Conservation (phyloP, 1,139 yeast species). For the Yamadazyma trypodendri region DNA sequence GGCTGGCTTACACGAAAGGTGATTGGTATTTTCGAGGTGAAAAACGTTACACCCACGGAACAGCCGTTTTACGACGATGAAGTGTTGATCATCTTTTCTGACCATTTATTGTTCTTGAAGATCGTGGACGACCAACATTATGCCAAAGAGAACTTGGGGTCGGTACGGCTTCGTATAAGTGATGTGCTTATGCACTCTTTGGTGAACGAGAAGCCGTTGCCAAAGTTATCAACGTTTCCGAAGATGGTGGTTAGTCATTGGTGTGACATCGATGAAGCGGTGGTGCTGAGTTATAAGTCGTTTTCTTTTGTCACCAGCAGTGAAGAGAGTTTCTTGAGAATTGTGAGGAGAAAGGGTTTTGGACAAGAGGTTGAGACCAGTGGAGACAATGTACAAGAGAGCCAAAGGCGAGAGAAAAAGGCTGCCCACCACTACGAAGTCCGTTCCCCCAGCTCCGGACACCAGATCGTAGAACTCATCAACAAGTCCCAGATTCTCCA, state of each 20-base stretch:
- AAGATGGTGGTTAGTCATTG: slow-evolving; percentile 66
- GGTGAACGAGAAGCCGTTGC: slow-evolving; percentile 79
- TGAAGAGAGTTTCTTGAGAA: slow-evolving; percentile 25
- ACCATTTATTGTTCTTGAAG: slow-evolving; percentile 64
- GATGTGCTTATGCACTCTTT: slow-evolving; percentile 88
- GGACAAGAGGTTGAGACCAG: too few relatives aligned
- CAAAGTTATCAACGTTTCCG: slow-evolving; percentile 54
- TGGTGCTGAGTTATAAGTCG: slow-evolving; percentile 44
- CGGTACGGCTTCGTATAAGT: slow-evolving; percentile 61
- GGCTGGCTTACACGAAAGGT: slow-evolving; percentile 89
- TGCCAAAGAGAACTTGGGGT: slow-evolving; percentile 21
- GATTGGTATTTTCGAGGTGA: slow-evolving; percentile 71
- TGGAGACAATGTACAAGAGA: too few relatives aligned
- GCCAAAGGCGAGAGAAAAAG: too few relatives aligned
- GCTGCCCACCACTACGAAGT: slow-evolving; percentile 1
- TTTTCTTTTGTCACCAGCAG: slow-evolving; percentile 16
- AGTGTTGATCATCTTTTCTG: slow-evolving; percentile 76
- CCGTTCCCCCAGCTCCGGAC: slow-evolving; percentile 16
- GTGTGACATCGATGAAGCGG: slow-evolving; percentile 59
- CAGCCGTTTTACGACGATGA: slow-evolving; percentile 37
- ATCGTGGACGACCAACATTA: slow-evolving; percentile 44
- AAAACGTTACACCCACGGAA: slow-evolving; percentile 26
- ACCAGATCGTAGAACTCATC: slow-evolving; percentile 57
- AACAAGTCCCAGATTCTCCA: slow-evolving; percentile 77
- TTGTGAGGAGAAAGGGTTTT: too few relatives aligned